Percentiles rank a stretch among this genome's conserved stretches.
These are phyloP conservation scores for Boletus pseudopeckii DNA, from an alignment of 768 basidiomycete species.

Conservation along the genomic window DNA sequence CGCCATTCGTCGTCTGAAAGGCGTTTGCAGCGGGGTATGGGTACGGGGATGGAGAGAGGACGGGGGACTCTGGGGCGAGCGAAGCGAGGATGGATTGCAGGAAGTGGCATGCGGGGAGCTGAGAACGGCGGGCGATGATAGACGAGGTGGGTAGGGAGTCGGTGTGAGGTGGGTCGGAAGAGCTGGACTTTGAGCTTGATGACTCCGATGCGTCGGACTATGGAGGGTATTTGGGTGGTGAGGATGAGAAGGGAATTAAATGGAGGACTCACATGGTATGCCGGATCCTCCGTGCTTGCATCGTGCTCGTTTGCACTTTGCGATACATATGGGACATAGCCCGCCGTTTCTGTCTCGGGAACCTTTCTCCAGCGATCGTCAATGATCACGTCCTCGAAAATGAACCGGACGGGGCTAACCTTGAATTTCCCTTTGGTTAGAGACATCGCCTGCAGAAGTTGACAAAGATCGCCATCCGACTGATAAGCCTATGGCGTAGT, in stretches of 20 bases:
- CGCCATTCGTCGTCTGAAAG: conserved; percentile 61
- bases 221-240: background rate
- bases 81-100: conserved; percentile 58
- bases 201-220: conserved; percentile 47
- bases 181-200: conserved; percentile 43
- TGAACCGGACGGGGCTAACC: conserved; percentile 19
- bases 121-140: conserved; percentile 8
- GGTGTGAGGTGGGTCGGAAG: conserved; percentile 25
- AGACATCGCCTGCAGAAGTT: conserved; percentile 49
- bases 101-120: conserved; percentile 54
- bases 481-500: conserved; percentile 21
- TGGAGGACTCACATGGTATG: conserved; percentile 36
- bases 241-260: background rate
- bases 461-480: conserved; percentile 47
- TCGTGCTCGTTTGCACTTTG: conserved; percentile 39
- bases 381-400: conserved; percentile 2
- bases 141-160: conserved; percentile 15
- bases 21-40: conserved; percentile 29
- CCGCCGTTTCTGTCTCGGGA: conserved; percentile 19
- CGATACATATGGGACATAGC: conserved; percentile 27
- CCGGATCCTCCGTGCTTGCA: conserved; percentile 44
- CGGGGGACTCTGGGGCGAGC: conserved; percentile 42
- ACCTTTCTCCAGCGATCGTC: conserved; percentile 33
- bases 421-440: conserved; percentile 36
- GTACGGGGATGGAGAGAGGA: conserved; percentile 31